Base-by-base conservation (phyloP, 805 yeast genomes). In the Candida hispaniensis region DNA sequence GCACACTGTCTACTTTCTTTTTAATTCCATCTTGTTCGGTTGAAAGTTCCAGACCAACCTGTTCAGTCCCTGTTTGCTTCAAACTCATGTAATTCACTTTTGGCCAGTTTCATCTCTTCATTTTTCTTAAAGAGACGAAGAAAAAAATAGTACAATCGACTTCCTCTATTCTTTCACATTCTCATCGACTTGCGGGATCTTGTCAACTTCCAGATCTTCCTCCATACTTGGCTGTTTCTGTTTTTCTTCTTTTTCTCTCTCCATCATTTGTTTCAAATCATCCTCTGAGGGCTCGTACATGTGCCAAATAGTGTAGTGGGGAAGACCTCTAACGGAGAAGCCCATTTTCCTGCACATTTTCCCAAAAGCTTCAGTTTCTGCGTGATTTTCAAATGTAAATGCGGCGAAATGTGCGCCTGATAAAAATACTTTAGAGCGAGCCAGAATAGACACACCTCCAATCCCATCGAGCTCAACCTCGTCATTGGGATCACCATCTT, bases 301-400 rank as follows among this genome's bases (percentile, higher is more conserved):
- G 57, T 85, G 96, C 97, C 98, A 88, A 39, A 88, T 79, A 24
- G 85, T 93, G 55, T 88, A 88, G 59, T 91, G 96, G 6, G 97
- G 96, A 47, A 88, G 66, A 0, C 98, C 98, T 42, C 79, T 70
- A 12, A 88, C 96, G 13, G 75, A 66, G 54, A 69, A 81, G 4
- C 91, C 86, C 94, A 88, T 85, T 44, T 79, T 66, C 47, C 79
- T 75, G 49, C 86, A 75, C 65, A 88, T 67, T 52, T 82, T 86
- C 32, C 94, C 98, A 56, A 91, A 88, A 0, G 94, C 97, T 58
- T 91, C 97, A 2, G 97, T 88, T 55, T 88, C 98, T 3, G 97
- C 98, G 54, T 91, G 97, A 49, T 82, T 83, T 56, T 82, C 80
- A 58, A 83, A 88, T 18, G 95, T 80, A 54, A 88, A 88, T 1